A percentile compares a stretch with the other conserved stretches of the same genome.
Conservation (phyloP, 371 early-diverging fungal genomes). For the Thermomucor indicae-seudaticae region DNA sequence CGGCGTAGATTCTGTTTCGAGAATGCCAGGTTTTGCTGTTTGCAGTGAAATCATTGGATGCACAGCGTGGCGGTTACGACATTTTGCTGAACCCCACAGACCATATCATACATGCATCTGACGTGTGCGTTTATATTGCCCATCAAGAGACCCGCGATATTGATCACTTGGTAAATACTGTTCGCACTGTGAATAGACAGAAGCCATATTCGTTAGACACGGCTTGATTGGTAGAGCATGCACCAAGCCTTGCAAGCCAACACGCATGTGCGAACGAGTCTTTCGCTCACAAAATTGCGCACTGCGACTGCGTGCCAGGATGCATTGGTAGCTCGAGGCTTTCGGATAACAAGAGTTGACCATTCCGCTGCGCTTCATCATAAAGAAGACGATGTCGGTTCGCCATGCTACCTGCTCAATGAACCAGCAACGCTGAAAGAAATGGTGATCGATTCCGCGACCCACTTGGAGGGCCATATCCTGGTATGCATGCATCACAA, state of each 20-base stretch:
- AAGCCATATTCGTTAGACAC: too few species aligned
- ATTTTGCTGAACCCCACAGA: conserved; percentile 66
- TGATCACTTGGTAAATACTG: conserved; percentile 32
- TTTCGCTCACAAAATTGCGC: too few species aligned
- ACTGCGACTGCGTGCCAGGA: too few species aligned
- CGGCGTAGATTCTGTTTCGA: conserved; percentile 44
- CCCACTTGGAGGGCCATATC: conserved; percentile 31
- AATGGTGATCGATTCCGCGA: conserved; percentile 26
- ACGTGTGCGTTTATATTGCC: conserved; percentile 61
- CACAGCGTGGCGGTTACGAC: conserved; percentile 23
- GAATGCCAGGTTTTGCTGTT: conserved; percentile 75
- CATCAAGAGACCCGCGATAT: conserved; percentile 51
- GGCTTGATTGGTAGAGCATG: too few species aligned
- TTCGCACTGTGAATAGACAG: too few species aligned
- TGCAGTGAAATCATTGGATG: conserved; percentile 46
- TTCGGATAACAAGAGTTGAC: too few species aligned
- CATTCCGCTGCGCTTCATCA: too few species aligned
- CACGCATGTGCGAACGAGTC: too few species aligned
- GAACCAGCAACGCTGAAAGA: conserved; percentile 25
- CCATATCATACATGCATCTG: conserved; percentile 50
- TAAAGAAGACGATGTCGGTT: too few species aligned
- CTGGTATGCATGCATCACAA: conserved; percentile 44
- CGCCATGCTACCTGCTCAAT: conserved; percentile 45
- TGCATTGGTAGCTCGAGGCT: too few species aligned
- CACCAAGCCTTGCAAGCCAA: too few species aligned